These are phyloP conservation scores for Tricholoma hemisulphureum DNA, from an alignment of 768 basidiomycete species.

Conservation along the genomic window DNA sequence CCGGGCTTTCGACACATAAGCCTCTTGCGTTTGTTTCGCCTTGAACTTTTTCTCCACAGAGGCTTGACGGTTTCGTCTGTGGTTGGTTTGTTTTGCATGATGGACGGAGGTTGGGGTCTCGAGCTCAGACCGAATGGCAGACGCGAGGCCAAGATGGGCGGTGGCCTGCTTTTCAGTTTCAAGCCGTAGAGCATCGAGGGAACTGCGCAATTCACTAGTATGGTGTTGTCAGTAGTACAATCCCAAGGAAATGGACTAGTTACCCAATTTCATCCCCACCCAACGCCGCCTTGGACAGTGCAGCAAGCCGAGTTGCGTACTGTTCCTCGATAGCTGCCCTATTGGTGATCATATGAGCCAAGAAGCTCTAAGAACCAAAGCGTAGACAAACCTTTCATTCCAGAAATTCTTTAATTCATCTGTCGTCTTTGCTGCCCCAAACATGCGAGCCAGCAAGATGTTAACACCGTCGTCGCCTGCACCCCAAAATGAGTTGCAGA, in stretches of 20 bases:
- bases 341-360: not conserved
- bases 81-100: slow-evolving; percentile 60
- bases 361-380: not conserved
- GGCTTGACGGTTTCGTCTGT: slow-evolving; percentile 66
- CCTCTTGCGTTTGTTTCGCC: slow-evolving; percentile 80
- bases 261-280: slow-evolving; percentile 94
- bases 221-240: not conserved
- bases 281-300: slow-evolving; percentile 72
- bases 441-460: slow-evolving; percentile 84
- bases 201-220: slow-evolving; percentile 72
- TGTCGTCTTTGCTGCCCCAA: slow-evolving; percentile 78
- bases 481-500: slow-evolving; percentile 98
- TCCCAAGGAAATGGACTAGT: slow-evolving; percentile 24
- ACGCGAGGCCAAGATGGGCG: slow-evolving; percentile 69
- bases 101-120: slow-evolving; percentile 65
- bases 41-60: slow-evolving; percentile 87
- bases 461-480: slow-evolving; percentile 81
- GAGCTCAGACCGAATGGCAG: slow-evolving; percentile 68
- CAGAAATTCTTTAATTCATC: slow-evolving; percentile 88
- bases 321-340: slow-evolving; percentile 93
- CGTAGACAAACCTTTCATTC: slow-evolving; percentile 78
- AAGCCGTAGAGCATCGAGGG: slow-evolving; percentile 71
- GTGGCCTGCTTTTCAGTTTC: slow-evolving; percentile 84
- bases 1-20: slow-evolving; percentile 79
- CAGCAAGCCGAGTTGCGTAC: slow-evolving; percentile 77